Base-by-base conservation (phyloP, 2,329 filamentous ascomycete genomes). In the Aureobasidium lini region DNA sequence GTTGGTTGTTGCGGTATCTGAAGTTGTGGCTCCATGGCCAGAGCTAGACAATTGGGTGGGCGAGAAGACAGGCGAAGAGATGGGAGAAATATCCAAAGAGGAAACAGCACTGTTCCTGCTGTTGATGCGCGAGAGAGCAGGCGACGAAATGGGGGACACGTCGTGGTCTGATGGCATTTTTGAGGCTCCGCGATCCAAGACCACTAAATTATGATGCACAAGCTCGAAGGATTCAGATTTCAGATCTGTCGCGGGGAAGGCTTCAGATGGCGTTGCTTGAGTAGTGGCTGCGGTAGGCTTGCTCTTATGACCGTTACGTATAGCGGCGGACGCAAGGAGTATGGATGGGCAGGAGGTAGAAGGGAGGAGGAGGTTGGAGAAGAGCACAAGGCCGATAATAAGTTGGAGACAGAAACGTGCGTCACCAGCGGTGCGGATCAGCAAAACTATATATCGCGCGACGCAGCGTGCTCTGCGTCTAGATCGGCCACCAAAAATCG, bases 101-200 rank as follows among this genome's bases (percentile, higher is more conserved):
- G 57, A 59, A 9, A 59, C 56, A 15, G 57, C 57, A 37, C 57
- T 59, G 48, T 37, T 44, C 13, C 57, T 40, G 16, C 57, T 59
- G 47, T 52, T 53, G 36, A 53, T 40, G 6, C 57, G 46, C 39
- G 57, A 59, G 3, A 59, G 57, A 7, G 47, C 10, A 3, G 57
- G 57, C 37, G 57, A 53, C n/a, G 57, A 59, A n/a, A 59, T 39
- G 28, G 57, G 57, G n/a, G 57, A 59, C n/a, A 59, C 40, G 48
- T 52, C 47, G 40, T 52, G 57, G 15, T 56, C 52, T 7, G 54
- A 16, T 15, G 42, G 43, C 43, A 48, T 57, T 29, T n/a, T 37
- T 15, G 40, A 56, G 39, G 52, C 52, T 46, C 52, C 16, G 52
- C 52, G 40, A 37, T 56, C 40, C 29, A 40, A 56, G 31, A 18